Evolutionary conservation across 768 basidiomycete genomes (phyloP).

Genomic region (Russula lepida): DNA sequence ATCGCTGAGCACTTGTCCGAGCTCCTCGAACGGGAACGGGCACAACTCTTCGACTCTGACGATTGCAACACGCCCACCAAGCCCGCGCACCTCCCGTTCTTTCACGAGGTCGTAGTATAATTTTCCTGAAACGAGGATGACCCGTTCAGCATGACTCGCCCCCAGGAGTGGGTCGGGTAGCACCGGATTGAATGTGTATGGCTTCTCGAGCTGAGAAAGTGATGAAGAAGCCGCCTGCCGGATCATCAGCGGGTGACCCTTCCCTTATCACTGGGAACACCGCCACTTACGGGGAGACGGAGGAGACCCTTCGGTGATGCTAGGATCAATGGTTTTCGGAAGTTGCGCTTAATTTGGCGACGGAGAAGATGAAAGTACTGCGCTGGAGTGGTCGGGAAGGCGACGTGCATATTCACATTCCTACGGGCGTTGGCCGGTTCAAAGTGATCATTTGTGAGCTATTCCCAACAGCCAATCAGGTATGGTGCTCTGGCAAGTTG

Average conservation of each 20-base stretch:
- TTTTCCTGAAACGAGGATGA: slow-evolving; percentile 78
- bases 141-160: slow-evolving; percentile 40
- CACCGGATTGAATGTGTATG: slow-evolving; percentile 61
- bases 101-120: slow-evolving; percentile 81
- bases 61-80: slow-evolving; percentile 51
- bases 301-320: slow-evolving; percentile 80
- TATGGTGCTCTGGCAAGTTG: background rate
- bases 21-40: slow-evolving; percentile 71
- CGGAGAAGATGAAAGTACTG: slow-evolving; percentile 93
- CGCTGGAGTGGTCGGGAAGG: slow-evolving; percentile 81
- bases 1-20: slow-evolving; percentile 37
- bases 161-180: slow-evolving; percentile 43
- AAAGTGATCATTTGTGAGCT: slow-evolving; percentile 75
- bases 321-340: slow-evolving; percentile 78
- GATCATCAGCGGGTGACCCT: background rate
- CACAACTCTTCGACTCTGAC: slow-evolving; percentile 79
- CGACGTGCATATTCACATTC: slow-evolving; percentile 79
- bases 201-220: slow-evolving; percentile 50
- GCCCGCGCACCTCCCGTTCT: slow-evolving; percentile 43
- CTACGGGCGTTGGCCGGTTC: slow-evolving; percentile 24
- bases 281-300: slow-evolving; percentile 55
- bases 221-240: slow-evolving; percentile 64
- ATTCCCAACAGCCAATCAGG: background rate
- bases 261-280: background rate
- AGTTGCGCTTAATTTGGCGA: slow-evolving; percentile 77